Conservation (phyloP, 1,284 basidiomycete genomes). For the Pseudozyma hubeiensis region DNA sequence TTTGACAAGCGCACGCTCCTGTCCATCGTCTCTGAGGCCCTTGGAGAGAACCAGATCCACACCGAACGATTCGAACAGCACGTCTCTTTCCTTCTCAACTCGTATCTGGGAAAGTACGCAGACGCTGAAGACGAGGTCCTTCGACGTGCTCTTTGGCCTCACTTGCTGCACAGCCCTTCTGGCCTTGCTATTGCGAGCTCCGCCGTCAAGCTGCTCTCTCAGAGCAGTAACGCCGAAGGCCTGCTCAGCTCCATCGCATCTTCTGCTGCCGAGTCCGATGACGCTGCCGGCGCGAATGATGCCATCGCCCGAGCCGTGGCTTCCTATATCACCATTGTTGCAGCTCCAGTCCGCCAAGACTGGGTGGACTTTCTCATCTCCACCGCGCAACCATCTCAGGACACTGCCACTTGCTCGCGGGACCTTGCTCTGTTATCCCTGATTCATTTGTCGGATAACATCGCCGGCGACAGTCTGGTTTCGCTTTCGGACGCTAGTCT, state of each 20-base stretch:
- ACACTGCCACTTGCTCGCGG: slow-evolving; percentile 15
- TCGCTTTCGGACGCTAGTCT: slow-evolving; percentile 19
- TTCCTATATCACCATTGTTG: slow-evolving; percentile 6
- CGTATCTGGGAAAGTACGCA: slow-evolving; percentile 20
- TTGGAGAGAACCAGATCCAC: slow-evolving; percentile 20
- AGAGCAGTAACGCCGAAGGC: slow-evolving; percentile 11
- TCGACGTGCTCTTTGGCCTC: slow-evolving; percentile 38
- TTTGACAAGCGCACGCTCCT: slow-evolving; percentile 35
- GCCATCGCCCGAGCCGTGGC: slow-evolving; percentile 20
- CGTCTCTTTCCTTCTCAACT: slow-evolving; percentile 30
- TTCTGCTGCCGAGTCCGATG: slow-evolving; percentile 7
- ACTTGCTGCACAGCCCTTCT: slow-evolving; percentile 24
- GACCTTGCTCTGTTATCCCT: slow-evolving; percentile 39
- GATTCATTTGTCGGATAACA: slow-evolving; percentile 20
- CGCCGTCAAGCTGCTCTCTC: slow-evolving; percentile 10
- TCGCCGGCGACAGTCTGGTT: slow-evolving; percentile 16
- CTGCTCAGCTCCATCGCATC: slow-evolving; percentile 14
- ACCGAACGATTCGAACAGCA: slow-evolving; percentile 39
- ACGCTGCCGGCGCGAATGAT: slow-evolving; percentile 22
- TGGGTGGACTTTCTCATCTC: slow-evolving; percentile 32
- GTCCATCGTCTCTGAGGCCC: slow-evolving; percentile 33
- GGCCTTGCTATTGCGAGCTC: slow-evolving; percentile 11
- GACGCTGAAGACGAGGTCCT: slow-evolving; percentile 20
- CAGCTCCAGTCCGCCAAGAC: slow-evolving; percentile 5
- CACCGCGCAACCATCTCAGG: slow-evolving; percentile 5